Conservation (phyloP, 2,329 filamentous ascomycete species). For the Cladosporium sp. region DNA sequence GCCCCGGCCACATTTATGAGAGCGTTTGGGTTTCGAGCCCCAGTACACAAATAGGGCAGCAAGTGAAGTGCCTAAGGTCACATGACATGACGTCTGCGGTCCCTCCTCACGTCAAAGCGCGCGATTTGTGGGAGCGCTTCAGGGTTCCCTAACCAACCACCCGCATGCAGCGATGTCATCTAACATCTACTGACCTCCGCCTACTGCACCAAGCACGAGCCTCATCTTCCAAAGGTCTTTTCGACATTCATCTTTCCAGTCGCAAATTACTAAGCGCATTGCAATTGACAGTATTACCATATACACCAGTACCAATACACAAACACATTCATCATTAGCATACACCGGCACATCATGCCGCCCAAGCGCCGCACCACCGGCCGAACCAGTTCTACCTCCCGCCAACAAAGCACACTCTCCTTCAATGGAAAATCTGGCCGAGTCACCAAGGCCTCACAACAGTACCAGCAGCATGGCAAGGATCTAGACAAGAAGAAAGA, state of each 20-base stretch:
- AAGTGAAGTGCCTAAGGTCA: neutral
- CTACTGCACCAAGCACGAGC: constrained; percentile 4
- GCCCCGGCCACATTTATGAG: no score
- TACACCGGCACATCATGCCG: constrained; percentile 39
- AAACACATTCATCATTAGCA: neutral
- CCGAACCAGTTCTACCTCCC: constrained; percentile 49
- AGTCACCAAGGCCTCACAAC: constrained; percentile 58
- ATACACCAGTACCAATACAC: neutral
- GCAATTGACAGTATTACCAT: neutral
- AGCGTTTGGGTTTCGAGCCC: no score
- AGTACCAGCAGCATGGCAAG: constrained; percentile 36
- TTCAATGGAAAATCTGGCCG: constrained; percentile 55
- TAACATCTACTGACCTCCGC: neutral
- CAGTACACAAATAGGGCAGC: no score
- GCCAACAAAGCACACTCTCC: constrained; percentile 59
- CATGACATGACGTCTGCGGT: neutral
- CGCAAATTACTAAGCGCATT: neutral
- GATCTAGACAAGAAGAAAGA: constrained; percentile 38
- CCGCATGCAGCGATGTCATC: constrained; percentile 12
- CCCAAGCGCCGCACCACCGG: constrained; percentile 46
- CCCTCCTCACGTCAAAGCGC: constrained; percentile 2
- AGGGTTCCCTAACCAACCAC: constrained; percentile 7
- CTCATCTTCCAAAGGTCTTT: neutral
- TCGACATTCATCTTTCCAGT: neutral
- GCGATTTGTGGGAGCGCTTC: no score